Evolutionary conservation across 108 stramenopile species (phyloP).

Genomic region (Fragilaria crotonensis): DNA sequence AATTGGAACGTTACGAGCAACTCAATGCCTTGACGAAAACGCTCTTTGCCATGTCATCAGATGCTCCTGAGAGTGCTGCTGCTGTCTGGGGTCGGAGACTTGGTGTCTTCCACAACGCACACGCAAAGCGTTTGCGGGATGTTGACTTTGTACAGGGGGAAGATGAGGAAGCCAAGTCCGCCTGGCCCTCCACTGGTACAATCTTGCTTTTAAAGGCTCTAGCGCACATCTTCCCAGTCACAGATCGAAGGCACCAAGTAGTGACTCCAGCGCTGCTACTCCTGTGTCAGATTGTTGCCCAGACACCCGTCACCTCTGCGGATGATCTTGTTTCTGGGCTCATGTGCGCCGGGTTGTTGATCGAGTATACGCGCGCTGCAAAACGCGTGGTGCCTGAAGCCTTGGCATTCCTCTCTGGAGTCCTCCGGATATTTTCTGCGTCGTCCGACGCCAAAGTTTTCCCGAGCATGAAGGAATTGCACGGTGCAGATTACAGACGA

Average conservation of each 20-base stretch:
- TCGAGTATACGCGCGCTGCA: slow-evolving; percentile 80
- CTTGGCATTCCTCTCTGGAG: slow-evolving; percentile 59
- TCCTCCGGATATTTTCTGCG: slow-evolving; percentile 60
- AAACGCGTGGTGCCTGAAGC: slow-evolving; percentile 82
- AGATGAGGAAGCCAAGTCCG: slow-evolving; percentile 42
- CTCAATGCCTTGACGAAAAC: slow-evolving; percentile 58
- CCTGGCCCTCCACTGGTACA: slow-evolving; percentile 85
- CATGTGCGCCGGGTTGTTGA: slow-evolving; percentile 62
- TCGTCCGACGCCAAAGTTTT: slow-evolving; percentile 19
- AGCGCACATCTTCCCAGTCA: slow-evolving; percentile 84
- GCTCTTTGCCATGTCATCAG: slow-evolving; percentile 76
- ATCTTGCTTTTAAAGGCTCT: slow-evolving; percentile 75
- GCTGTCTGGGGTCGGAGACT: slow-evolving; percentile 79
- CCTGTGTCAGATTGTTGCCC: slow-evolving; percentile 76
- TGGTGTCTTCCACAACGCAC: slow-evolving; percentile 77
- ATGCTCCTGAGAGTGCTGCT: slow-evolving; percentile 74
- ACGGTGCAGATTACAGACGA: neutral
- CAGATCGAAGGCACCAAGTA: slow-evolving; percentile 87
- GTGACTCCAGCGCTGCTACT: slow-evolving; percentile 78
- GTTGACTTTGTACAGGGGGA: slow-evolving; percentile 47
- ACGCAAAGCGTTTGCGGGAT: slow-evolving; percentile 82
- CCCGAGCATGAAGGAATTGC: slow-evolving; percentile 2
- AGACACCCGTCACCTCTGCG: slow-evolving; percentile 63
- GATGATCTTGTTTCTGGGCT: slow-evolving; percentile 75
- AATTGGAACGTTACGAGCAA: slow-evolving; percentile 67